phyloP scores from a whole-genome alignment of 2,329 filamentous ascomycete genomes.

The Blastomyces parvus region DNA sequence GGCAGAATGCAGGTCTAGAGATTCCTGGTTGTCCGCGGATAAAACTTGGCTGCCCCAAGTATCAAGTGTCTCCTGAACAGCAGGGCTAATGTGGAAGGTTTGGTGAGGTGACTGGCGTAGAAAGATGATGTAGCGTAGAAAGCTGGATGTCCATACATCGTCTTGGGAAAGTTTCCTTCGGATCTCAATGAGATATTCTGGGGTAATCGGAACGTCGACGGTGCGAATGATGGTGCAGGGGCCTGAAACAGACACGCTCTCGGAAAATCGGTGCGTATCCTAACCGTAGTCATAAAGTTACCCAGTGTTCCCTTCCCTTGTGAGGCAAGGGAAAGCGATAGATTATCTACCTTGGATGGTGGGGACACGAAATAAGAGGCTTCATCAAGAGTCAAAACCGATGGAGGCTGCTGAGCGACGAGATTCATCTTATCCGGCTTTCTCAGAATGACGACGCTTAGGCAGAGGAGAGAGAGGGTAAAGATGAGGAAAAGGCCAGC shows the following conservation, averaged over 20 bases:
- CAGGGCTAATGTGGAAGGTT: background rate
- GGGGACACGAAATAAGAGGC: background rate
- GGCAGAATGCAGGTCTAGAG: slow-evolving; percentile 20
- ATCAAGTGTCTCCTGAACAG: background rate
- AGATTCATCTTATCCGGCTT: background rate
- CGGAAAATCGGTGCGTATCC: background rate
- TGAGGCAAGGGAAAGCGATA: background rate
- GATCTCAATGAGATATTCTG: background rate
- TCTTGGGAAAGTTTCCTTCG: background rate
- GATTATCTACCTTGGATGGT: background rate
- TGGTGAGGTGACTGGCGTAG: background rate
- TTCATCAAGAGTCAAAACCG: background rate
- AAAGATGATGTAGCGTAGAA: background rate
- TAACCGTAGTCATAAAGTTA: background rate
- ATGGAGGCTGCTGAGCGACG: background rate
- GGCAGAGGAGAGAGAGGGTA: background rate
- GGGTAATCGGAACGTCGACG: background rate
- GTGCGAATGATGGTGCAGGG: background rate
- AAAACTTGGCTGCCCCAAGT: background rate
- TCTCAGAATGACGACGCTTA: background rate
- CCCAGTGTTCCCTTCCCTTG: too few species aligned
- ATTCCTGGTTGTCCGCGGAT: background rate
- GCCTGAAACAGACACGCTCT: background rate
- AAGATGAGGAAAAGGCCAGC: background rate
- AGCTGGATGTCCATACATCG: background rate